These are phyloP conservation scores for Domatiomyces catenatus DNA, from an alignment of 2,329 filamentous ascomycete species.

Conservation along the genomic window DNA sequence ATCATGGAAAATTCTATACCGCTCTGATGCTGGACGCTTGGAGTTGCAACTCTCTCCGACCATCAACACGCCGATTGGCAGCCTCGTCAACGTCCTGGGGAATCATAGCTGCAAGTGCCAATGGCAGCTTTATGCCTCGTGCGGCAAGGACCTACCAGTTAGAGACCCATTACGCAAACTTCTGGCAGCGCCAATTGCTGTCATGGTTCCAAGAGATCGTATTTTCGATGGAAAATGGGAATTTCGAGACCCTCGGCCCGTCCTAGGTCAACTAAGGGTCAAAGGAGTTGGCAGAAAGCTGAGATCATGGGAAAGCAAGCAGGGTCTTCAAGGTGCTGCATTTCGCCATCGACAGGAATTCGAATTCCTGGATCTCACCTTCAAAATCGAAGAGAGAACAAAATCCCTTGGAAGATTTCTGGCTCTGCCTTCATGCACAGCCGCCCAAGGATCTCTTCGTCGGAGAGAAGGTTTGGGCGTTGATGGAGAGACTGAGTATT, in stretches of 20 bases:
- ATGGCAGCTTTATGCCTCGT: constrained; percentile 37
- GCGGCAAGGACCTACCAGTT: constrained; percentile 24
- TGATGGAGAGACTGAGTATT: constrained; percentile 27
- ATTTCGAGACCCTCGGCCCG: constrained; percentile 24
- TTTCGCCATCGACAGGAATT: constrained; percentile 24
- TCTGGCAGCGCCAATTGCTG: constrained; percentile 32
- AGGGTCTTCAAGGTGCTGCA: constrained; percentile 26
- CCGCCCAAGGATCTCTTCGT: not conserved
- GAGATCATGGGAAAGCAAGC: constrained; percentile 25
- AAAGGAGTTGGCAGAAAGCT: constrained; percentile 21
- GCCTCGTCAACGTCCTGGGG: not conserved
- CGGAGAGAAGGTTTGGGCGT: not conserved
- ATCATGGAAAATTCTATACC: constrained; percentile 30
- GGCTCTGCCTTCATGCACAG: not conserved
- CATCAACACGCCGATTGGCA: not conserved
- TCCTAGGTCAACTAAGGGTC: constrained; percentile 22
- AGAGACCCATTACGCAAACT: constrained; percentile 28
- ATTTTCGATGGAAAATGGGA: constrained; percentile 30
- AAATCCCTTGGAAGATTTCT: not conserved
- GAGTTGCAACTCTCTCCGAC: not conserved
- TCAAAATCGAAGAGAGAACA: not conserved
- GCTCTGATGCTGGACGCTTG: constrained; percentile 2
- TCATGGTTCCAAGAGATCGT: constrained; percentile 25
- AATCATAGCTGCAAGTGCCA: not conserved
- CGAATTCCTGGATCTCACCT: not conserved